Conservation (phyloP, 2,329 filamentous ascomycete species). For the Calonectria hongkongensis region DNA sequence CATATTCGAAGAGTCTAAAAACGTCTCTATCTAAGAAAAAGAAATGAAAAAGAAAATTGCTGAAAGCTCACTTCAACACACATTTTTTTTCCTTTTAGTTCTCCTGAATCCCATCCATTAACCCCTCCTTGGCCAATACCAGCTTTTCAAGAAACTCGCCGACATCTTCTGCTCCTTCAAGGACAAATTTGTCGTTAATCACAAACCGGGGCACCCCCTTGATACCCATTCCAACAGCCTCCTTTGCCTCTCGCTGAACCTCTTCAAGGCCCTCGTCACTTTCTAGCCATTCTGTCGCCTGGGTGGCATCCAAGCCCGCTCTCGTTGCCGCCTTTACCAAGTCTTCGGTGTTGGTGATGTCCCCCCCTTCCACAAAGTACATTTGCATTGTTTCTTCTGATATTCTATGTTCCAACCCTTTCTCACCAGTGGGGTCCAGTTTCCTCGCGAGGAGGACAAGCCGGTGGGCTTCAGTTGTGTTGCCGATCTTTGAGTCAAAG, state of each 20-base stretch:
- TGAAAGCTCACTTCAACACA: background rate
- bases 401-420: conserved; percentile 74
- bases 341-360: conserved; percentile 75
- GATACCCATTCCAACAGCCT: conserved; percentile 71
- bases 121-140: conserved; percentile 66
- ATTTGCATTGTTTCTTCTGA: conserved; percentile 78
- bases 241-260: conserved; percentile 74
- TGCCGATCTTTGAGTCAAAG: conserved; percentile 71
- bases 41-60: background rate
- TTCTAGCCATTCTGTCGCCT: conserved; percentile 73
- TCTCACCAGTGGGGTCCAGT: conserved; percentile 51
- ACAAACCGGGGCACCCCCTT: conserved; percentile 85
- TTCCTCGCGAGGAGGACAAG: conserved; percentile 81
- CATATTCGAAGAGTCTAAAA: background rate
- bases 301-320: conserved; percentile 71
- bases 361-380: conserved; percentile 79
- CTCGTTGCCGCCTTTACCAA: conserved; percentile 71
- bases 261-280: conserved; percentile 72
- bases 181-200: conserved; percentile 79
- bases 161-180: conserved; percentile 84
- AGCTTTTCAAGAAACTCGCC: conserved; percentile 80
- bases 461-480: conserved; percentile 68
- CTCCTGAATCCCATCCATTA: conserved; percentile 26
- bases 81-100: background rate
- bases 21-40: background rate